Conservation (phyloP, 352 stramenopile species). For the Phytophthora foliorum region DNA sequence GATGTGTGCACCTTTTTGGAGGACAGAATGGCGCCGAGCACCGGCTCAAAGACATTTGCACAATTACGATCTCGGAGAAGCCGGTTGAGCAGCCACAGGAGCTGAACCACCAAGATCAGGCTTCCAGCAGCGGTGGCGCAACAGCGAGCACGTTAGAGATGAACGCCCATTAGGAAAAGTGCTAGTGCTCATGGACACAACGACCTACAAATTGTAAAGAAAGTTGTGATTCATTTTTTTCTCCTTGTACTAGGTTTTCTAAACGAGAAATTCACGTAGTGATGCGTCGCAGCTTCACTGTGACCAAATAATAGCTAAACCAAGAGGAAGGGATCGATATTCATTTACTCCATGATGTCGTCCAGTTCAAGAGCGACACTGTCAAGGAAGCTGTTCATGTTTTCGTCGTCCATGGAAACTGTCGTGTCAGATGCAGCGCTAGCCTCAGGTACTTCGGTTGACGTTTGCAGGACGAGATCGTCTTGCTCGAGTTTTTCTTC, state of each 20-base stretch:
- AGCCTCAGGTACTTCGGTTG: conserved; percentile 3
- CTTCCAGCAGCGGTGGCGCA: neutral
- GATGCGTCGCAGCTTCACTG: conserved; percentile 13
- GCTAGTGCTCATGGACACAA: conserved; percentile 15
- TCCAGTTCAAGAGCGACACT: conserved; percentile 85
- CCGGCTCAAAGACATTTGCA: conserved; percentile 87
- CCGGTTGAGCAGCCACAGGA: conserved; percentile 13
- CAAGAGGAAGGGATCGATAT: conserved; percentile 11
- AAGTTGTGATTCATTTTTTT: conserved; percentile 35
- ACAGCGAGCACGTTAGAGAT: conserved; percentile 24
- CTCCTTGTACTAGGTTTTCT: conserved; percentile 14
- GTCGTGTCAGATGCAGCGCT: conserved; percentile 24
- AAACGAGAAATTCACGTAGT: conserved; percentile 21
- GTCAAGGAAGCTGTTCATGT: conserved; percentile 87
- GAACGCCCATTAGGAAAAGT: conserved; percentile 8
- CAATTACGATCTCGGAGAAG: conserved; percentile 47
- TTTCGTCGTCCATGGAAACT: conserved; percentile 60
- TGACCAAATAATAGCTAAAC: conserved; percentile 20
- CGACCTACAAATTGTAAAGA: conserved; percentile 13
- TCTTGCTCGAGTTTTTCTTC: conserved; percentile 32
- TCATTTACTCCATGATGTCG: conserved; percentile 71
- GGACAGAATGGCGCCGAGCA: conserved; percentile 85
- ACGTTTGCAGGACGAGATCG: conserved; percentile 23
- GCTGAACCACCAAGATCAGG: conserved; percentile 4
- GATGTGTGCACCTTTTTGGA: conserved; percentile 88